Base-by-base conservation (phyloP, 2,329 filamentous ascomycete genomes). In the Dactylella cylindrospora region DNA sequence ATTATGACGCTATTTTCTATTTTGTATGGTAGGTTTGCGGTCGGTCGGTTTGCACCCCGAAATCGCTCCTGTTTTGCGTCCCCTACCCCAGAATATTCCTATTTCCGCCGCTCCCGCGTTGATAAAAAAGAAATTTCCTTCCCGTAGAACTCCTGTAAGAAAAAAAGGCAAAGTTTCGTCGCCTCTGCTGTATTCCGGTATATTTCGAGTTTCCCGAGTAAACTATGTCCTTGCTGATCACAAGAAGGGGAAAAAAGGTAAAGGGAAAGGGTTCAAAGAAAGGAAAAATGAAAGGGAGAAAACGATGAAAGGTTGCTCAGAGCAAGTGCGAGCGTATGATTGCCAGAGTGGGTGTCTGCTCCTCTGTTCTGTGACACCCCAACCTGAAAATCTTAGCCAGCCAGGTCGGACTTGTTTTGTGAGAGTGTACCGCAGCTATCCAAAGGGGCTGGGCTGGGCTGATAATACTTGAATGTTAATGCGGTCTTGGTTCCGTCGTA, bases 241-340 rank as follows among this genome's bases (percentile, higher is more conserved):
- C 22, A 32, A 23, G 39, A 45, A 8, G 28, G 13, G 13, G 38
- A 33, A 12, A n/a, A 23, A 40, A 36, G 28, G 23, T 33, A 22
- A 25, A 23, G 38, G 43, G 29, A 20, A 22, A 35, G 7, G 36
- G 19, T 12, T 17, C 12, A 32, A 29, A 31, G 7, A 6, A 9
- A 35, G 32, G 12, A 43, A 22, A 12, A 54, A 39, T 19, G 41
- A n/a, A n/a, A n/a, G n/a, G n/a, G n/a, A 47, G 20, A 20, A 20
- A 45, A 22, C 29, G 52, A 31, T 57, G 52, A n/a, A n/a, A n/a
- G 52, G 36, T 33, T 57, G 31, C 36, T 43, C 31, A 47, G n/a
- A n/a, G n/a, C n/a, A n/a, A n/a, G n/a, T n/a, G n/a, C n/a, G n/a
- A n/a, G n/a, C n/a, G n/a, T n/a, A n/a, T n/a, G n/a, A n/a, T n/a